A percentile compares a stretch with the other conserved stretches of the same genome.
phyloP scores from a whole-genome alignment of 352 stramenopile genomes.

The Phytophthora vignae region DNA sequence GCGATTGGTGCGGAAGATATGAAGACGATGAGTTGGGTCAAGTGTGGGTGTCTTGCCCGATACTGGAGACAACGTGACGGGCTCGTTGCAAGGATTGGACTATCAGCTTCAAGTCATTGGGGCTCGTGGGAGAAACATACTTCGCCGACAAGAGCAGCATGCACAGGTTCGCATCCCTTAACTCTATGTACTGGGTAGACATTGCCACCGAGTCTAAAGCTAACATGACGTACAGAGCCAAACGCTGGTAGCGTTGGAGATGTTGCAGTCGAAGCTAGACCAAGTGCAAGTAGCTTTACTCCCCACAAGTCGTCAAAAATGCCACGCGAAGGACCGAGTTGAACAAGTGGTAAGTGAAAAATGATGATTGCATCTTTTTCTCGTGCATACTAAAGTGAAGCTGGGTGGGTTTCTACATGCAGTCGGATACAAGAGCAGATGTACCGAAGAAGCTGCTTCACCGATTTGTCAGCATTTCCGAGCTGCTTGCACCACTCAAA shows the following conservation, averaged over 20 bases:
- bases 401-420: neutral
- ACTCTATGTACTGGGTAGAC: no score
- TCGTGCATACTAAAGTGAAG: neutral
- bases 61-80: slow-evolving; percentile 46
- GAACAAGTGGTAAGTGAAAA: no score
- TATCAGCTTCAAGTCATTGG: slow-evolving; percentile 62
- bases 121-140: slow-evolving; percentile 44
- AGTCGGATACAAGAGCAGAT: slow-evolving; percentile 6
- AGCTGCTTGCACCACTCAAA: slow-evolving; percentile 42
- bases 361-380: neutral
- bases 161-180: slow-evolving; percentile 59
- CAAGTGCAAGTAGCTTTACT: slow-evolving; percentile 54
- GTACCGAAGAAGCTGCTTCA: slow-evolving; percentile 26
- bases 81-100: slow-evolving; percentile 60
- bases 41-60: neutral
- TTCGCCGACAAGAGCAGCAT: slow-evolving; percentile 53
- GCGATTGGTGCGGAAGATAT: no score
- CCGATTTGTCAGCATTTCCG: slow-evolving; percentile 14
- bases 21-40: neutral
- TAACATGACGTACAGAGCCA: slow-evolving; percentile 39
- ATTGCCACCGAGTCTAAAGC: no score
- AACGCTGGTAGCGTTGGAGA: slow-evolving; percentile 47
- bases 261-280: slow-evolving; percentile 62
- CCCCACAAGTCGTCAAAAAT: slow-evolving; percentile 46
- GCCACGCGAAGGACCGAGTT: slow-evolving; percentile 18